Evolutionary conservation across 768 basidiomycete species (phyloP), one percentile per base, ranked within the genome.

Genomic region (Pisolithus marmoratus): DNA sequence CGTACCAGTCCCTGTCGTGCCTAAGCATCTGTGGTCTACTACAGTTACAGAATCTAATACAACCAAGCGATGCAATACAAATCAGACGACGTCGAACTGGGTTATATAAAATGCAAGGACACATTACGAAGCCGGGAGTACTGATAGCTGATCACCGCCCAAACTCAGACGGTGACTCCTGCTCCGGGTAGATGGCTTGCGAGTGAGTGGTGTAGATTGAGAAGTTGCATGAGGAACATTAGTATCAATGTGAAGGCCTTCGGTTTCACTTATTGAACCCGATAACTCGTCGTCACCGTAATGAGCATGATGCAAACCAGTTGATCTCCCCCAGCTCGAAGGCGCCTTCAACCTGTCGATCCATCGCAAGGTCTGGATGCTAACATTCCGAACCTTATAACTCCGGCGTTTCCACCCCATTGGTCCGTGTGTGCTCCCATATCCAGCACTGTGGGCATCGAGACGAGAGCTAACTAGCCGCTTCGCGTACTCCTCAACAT

Each of bases 281-380:
- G 67, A 54, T 15, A 54, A 57, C 43, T 55, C 53, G 24, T 53
- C 57, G 14, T 49, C 57, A 12, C 55, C 46, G 74, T 77, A 49
- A 61, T 58, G 51, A 72, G 60, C 60, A 51, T 65, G 65, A 29
- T 71, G 71, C 42, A 73, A 59, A 8, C 55, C 58, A 31, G 53
- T 46, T 6, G 76, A 71, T 53, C 73, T 70, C 12, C 72, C 72
- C 84, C 84, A 86, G n/a, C 81, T 80, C 37, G 61, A 60, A 42
- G 48, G 78, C 70, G 55, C 82, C 51, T 51, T 78, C 46, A 75
- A 70, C 8, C 87, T 84, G 62, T 90, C 89, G 45, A 91, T 78
- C 77, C 83, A 85, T 54, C 80, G 80, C 56, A 91, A 63, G 19
- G 80, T 77, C 45, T 77, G 77, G 14, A 82, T 64, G 20, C 78